A percentile compares a stretch with the other conserved stretches of the same genome.
These are phyloP conservation scores for Cryphonectria radicalis DNA, from an alignment of 2,329 filamentous ascomycete genomes.

Conservation along the genomic window DNA sequence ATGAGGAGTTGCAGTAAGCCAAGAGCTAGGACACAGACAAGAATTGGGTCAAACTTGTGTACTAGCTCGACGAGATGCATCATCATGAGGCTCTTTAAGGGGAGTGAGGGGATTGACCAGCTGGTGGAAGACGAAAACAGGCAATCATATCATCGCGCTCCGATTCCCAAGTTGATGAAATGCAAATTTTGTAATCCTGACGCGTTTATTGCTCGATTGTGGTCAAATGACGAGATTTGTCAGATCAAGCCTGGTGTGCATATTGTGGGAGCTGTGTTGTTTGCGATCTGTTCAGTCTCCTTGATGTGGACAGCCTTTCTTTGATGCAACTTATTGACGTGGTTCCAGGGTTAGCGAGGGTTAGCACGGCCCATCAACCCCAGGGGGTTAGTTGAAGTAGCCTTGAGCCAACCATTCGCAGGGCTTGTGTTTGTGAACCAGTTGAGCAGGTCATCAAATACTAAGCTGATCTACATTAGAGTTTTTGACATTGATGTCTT, in stretches of 20 bases:
- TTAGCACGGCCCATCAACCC: not conserved
- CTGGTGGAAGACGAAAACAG: not conserved
- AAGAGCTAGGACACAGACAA: not conserved
- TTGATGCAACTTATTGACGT: not conserved
- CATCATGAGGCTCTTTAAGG: not conserved
- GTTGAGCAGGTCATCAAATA: not conserved
- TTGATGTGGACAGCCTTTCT: not conserved
- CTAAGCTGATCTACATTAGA: not conserved
- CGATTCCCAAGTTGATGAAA: not conserved
- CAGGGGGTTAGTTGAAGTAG: not conserved
- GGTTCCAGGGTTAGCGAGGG: conserved; percentile 1
- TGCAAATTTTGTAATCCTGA: not conserved
- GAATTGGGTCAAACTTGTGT: not conserved
- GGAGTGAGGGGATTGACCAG: not conserved
- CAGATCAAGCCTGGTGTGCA: not conserved
- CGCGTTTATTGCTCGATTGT: not conserved
- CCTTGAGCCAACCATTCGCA: not conserved
- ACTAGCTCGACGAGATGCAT: not conserved
- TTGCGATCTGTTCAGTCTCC: not conserved
- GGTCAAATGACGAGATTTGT: not conserved
- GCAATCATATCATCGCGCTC: conserved; percentile 7
- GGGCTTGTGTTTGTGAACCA: not conserved
- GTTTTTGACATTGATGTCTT: not conserved
- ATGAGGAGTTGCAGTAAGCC: not conserved
- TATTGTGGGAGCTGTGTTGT: not conserved